A percentile compares a stretch with the other conserved stretches of the same genome.
phyloP scores from a whole-genome alignment of 257 asterid species.

The Knoxia roxburghii region DNA sequence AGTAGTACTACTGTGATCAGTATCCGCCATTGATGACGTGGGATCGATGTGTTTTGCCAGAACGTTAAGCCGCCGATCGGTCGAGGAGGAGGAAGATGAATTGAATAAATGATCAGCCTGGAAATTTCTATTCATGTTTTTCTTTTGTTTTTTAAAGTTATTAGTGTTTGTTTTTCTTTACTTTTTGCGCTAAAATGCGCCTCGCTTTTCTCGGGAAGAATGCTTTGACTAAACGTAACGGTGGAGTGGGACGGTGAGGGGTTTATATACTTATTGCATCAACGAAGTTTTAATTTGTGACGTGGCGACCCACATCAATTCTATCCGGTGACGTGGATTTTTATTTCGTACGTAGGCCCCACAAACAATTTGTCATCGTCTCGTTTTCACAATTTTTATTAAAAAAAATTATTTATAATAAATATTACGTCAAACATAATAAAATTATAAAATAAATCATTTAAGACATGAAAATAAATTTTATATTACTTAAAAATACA shows the following conservation, averaged over 20 bases:
- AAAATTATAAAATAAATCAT: too few species aligned
- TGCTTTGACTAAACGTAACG: background rate
- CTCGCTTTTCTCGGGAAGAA: background rate
- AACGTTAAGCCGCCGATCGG: slow-evolving; percentile 68
- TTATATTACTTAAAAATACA: too few species aligned
- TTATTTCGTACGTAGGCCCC: too few species aligned
- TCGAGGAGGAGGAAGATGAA: slow-evolving; percentile 22
- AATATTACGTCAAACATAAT: too few species aligned
- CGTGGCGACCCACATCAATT: too few species aligned
- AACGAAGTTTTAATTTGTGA: background rate
- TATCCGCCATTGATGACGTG: slow-evolving; percentile 17
- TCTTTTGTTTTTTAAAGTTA: background rate
- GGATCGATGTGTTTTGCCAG: slow-evolving; percentile 53
- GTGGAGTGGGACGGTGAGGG: background rate
- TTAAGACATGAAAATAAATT: too few species aligned
- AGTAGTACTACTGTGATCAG: slow-evolving; percentile 7
- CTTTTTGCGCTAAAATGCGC: slow-evolving; percentile 17
- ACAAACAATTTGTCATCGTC: too few species aligned
- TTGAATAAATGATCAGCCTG: slow-evolving; percentile 1
- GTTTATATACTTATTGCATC: slow-evolving; percentile 3
- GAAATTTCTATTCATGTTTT: background rate
- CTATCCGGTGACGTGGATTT: too few species aligned
- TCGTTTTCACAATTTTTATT: too few species aligned
- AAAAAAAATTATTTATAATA: too few species aligned
- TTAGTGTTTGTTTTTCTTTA: background rate